Base-by-base conservation (phyloP, 2,329 filamentous ascomycete genomes). In the Tolypocladium ophioglossoides region DNA sequence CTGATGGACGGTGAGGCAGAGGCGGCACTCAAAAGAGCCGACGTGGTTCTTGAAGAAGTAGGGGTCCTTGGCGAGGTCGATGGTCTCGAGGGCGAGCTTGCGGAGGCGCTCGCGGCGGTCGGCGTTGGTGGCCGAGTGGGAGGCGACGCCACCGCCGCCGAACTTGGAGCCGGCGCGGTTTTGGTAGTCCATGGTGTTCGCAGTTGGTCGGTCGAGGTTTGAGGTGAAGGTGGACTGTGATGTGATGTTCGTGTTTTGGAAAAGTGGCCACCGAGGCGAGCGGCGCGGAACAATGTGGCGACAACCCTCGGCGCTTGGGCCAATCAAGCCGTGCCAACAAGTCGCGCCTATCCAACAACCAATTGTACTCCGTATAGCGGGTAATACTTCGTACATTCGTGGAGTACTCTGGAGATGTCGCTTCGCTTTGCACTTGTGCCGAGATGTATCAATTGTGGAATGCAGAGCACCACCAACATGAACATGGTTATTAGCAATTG, bases 11-110 rank as follows among this genome's bases (percentile, higher is more conserved):
- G 94, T 99, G 30, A 99, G 78, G 68, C 94, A 99, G 41, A 99
- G 86, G 34, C 94, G 89, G 72, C 94, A 99, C 73, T 99, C 94
- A 73, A 96, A 99, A 66, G 87, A 94, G 67, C 94, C 94, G 64
- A 97, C 89, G 73, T 99, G 92, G 78, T 99, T 99, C 72, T 95
- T 95, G 85, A 99, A 99, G 78, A 97, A 96, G 82, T 97, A 99
- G 0, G 94, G 94, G 75, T 99, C 94, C 75, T 96, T 97, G 75
- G 97, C 94, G 59, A 97, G 88, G 76, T 97, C 92, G 78, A 99
- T 99, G 54, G 91, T 95, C 75, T 99, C 94, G 67, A 99, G 89
- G 55, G 94, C 94, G 68, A 99, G 91, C 77, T 96, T 96, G 72
- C 92, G 91, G 40, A 99, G 86, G 59, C 94, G 91, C 73, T 99